Base-by-base conservation (phyloP, 2,329 filamentous ascomycete species). In the Microcyclospora tardicrescens region DNA sequence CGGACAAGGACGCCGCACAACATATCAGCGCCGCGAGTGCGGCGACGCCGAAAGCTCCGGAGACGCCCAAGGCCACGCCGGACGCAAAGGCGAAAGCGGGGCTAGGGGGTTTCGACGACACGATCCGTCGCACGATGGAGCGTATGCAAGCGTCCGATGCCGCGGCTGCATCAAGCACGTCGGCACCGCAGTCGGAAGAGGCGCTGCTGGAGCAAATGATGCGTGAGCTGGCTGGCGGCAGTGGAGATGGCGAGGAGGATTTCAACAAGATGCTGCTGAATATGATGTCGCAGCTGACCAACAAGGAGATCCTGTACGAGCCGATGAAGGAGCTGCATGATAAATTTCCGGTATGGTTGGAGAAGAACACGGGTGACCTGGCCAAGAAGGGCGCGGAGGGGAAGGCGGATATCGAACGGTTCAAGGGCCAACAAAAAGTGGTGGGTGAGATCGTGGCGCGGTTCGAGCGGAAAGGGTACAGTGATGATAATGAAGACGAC, bases 251-350 rank as follows among this genome's bases (percentile, higher is more conserved):
- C 43, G 85, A 95, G 40, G 86, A 91, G 52, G 86, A 93, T 51
- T 83, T 96, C 53, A 86, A 84, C 41, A 89, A 93, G 65, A 85
- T 96, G 77, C 74, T 98, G 43, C 77, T 93, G 72, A 84, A 83
- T 38, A 94, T 96, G 85, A 96, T 98, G 89, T 85, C 96, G 64
- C 87, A 98, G 61, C 72, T 98, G 46, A 96, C 91, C 3, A 94
- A 93, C 62, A 96, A 94, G 67, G 91, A 96, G 51, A 95, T 98
- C 46, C 65, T 98, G 36, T 96, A 96, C 59, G 89, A 98, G 65
- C 91, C 91, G 2, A 95, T 98, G 86, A 94, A 94, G 67, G 91
- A 98, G 63, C 68, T 98, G 35, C 68, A 93, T 59, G 81, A 84
- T 38, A 96, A 95, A 62, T 98, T 91, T 56, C 89, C 87, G 0